phyloP scores from a whole-genome alignment of 768 basidiomycete genomes.

The Amanita subjunquillea region DNA sequence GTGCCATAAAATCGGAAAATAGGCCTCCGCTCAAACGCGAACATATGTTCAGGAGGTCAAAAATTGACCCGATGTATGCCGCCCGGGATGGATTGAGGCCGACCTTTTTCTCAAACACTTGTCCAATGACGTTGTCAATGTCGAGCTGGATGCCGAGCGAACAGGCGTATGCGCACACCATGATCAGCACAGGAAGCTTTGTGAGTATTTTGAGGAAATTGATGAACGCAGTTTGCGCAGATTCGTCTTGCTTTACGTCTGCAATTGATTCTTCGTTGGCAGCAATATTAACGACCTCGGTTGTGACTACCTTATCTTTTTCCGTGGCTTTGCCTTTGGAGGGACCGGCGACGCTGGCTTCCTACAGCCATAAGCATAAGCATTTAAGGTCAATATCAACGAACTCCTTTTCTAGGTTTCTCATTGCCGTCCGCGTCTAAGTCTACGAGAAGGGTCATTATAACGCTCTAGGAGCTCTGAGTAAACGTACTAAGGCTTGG shows the following conservation, averaged over 20 bases:
- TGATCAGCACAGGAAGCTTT: constrained; percentile 46
- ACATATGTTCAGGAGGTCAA: constrained; percentile 5
- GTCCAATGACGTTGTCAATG: constrained; percentile 41
- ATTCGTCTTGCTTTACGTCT: constrained; percentile 4
- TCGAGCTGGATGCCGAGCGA: constrained; percentile 52
- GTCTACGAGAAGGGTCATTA: no score
- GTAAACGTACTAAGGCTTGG: no score
- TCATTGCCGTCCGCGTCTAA: no score
- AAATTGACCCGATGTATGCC: constrained; percentile 34
- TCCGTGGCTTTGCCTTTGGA: not conserved
- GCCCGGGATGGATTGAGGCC: constrained; percentile 38
- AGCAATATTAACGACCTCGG: not conserved
- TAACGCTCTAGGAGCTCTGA: no score
- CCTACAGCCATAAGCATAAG: no score
- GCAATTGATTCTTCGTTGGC: not conserved
- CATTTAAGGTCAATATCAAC: no score
- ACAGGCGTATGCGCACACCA: constrained; percentile 39
- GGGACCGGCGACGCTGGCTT: no score
- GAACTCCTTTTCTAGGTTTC: no score
- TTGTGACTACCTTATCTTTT: not conserved
- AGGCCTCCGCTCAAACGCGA: not conserved
- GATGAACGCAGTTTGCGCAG: constrained; percentile 14
- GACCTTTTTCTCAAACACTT: constrained; percentile 24
- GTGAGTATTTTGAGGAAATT: constrained; percentile 22
- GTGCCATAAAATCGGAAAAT: no score